Evolutionary conservation across 495 filamentous ascomycete genomes (phyloP), one percentile per base, ranked within the genome.

Genomic region (Diplogelasinospora grovesii): DNA sequence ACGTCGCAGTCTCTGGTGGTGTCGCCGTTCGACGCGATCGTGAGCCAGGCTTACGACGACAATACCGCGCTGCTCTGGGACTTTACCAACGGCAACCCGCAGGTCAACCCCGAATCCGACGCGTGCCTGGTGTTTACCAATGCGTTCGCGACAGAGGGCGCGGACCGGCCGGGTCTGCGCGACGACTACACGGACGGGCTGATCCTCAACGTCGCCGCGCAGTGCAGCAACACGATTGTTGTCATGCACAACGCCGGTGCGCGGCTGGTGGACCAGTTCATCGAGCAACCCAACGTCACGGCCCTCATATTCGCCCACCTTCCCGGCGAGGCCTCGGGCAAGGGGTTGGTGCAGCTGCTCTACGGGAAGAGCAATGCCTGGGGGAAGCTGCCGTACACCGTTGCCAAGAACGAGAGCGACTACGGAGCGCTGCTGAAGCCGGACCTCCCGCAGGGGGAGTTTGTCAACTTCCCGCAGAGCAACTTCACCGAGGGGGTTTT

Each of bases 341-440:
- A 66, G 22, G 68, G 76, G 1, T 53, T 84, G 6, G 65, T 73
- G 0, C 61, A 72, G 5, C 50, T 86, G 1, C 60, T 86, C 1
- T 83, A 80, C 49, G 81, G 81, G 8, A 63, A 71, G 9, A 57
- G 63, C 18, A 75, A 72, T 25, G 75, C 74, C 0, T 78, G 71
- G 0, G 84, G 81, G 21, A 77, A 81, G 31, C 66, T 88, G 6
- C 83, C 84, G 0, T 89, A 86, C 47, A 84, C 78, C 0, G 74
- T 87, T n/a, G 79, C 79, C 4, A 64, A 68, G 19, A 73, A 78
- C 33, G 78, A 75, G 40, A 60, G 54, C 6, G 80, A 87, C 46
- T 87, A 81, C 52, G n/a, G n/a, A n/a, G 66, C 66, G n/a, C 60
- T 61, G 4, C 54, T 59, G 20, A 54, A 52, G 4, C 65, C 57